Evolutionary conservation across 1,139 yeast genomes (phyloP), one percentile per base, ranked within the genome.

Genomic region (Magnusiomyces starmeri): DNA sequence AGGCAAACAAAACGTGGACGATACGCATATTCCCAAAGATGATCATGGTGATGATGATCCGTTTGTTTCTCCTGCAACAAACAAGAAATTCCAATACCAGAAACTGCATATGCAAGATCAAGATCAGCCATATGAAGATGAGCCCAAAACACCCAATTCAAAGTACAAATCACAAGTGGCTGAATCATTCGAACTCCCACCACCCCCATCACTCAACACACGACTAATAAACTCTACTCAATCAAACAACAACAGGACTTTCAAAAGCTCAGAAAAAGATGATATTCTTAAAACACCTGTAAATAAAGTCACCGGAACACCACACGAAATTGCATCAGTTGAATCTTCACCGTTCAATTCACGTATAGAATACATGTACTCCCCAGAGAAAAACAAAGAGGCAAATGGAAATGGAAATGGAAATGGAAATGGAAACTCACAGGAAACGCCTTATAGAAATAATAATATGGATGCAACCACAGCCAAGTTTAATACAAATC

Each of bases 301-400:
- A n/a, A n/a, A n/a, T n/a, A n/a, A n/a, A n/a, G n/a, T n/a, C n/a
- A n/a, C n/a, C n/a, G n/a, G n/a, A n/a, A n/a, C n/a, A n/a, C n/a
- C n/a, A n/a, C n/a, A n/a, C 21, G 42, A 44, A 18, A 21, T 29
- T 16, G 29, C 34, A 2, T 46, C 50, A 8, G 43, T 43, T 3
- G 48, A 29, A 3, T 51, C 53, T 10, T 51, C 53, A 16, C 53
- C 53, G 7, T 51, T 51, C 46, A 51, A 51, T 22, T 43, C 50
- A 10, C 43, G 40, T 3, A 32, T 32, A 3, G 47, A 44, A 22
- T 14, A 54, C 58, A 10, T 51, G 54, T 42, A 53, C 60, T 6
- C 57, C 58, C 26, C 54, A 51, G 32, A 52, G 54, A 39, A 52
- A 54, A 14, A 40, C 51, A 27, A 16, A 37, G 27, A 21, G 43